phyloP scores from a whole-genome alignment of 495 filamentous ascomycete genomes.

The Neurospora sp. region DNA sequence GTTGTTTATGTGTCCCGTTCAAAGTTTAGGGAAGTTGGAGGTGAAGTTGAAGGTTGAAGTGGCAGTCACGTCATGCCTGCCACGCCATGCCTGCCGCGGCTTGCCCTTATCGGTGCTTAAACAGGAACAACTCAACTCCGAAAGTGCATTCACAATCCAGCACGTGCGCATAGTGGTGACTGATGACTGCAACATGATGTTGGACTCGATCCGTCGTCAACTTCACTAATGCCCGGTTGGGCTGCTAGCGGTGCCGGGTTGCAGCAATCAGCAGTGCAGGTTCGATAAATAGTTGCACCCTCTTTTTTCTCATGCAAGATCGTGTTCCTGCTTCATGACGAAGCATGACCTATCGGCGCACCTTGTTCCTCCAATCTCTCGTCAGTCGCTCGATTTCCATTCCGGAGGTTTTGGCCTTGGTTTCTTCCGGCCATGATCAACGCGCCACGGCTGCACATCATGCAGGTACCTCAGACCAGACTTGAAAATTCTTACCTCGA shows the following conservation, averaged over 20 bases:
- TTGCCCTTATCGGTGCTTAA: neutral
- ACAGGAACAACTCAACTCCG: too few species aligned
- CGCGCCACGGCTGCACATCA: slow-evolving; percentile 9
- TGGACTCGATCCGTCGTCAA: neutral
- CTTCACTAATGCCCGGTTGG: neutral
- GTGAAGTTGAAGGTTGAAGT: neutral
- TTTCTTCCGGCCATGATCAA: neutral
- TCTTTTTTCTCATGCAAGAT: neutral
- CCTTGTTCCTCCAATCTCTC: neutral
- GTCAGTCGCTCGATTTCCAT: neutral
- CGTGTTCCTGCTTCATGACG: slow-evolving; percentile 2
- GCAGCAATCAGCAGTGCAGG: neutral
- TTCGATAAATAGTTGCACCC: neutral
- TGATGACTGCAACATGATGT: neutral
- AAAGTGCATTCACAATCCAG: neutral
- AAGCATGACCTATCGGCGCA: neutral
- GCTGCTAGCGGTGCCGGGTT: neutral
- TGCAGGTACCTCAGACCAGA: slow-evolving; percentile 10
- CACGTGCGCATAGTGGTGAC: neutral
- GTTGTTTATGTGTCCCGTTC: neutral
- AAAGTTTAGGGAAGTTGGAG: neutral
- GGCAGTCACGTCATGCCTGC: neutral
- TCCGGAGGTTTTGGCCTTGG: neutral
- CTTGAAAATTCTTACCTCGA: neutral
- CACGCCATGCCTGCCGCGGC: neutral